These are phyloP conservation scores for Cercophora sp. DNA, from an alignment of 495 filamentous ascomycete species.

Conservation along the genomic window DNA sequence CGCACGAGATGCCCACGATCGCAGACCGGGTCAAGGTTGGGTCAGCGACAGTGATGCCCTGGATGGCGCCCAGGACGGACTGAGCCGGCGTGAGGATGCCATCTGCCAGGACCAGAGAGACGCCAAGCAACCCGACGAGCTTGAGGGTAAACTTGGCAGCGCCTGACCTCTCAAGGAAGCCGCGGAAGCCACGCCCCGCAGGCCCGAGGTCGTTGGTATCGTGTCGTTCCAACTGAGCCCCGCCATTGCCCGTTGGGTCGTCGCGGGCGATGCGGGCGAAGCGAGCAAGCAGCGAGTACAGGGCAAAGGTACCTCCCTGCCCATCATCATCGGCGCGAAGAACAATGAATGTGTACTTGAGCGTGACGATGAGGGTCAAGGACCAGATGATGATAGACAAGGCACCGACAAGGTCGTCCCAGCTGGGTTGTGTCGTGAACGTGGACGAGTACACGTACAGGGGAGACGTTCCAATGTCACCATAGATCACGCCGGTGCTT, in stretches of 20 bases:
- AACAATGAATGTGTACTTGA: constrained; percentile 70
- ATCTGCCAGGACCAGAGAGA: constrained; percentile 65
- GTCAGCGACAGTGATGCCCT: constrained; percentile 54
- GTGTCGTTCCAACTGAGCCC: constrained; percentile 56
- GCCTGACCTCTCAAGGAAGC: constrained; percentile 53
- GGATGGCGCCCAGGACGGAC: constrained; percentile 65
- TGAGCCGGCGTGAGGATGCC: constrained; percentile 67
- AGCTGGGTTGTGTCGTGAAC: constrained; percentile 54
- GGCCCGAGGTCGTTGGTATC: constrained; percentile 49
- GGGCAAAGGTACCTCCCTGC: constrained; percentile 60
- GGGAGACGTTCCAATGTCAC: constrained; percentile 69
- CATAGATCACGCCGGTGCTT: constrained; percentile 68
- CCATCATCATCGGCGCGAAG: constrained; percentile 73
- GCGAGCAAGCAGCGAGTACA: constrained; percentile 22
- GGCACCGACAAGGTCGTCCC: constrained; percentile 63
- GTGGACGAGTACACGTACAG: constrained; percentile 72
- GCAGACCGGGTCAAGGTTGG: constrained; percentile 46
- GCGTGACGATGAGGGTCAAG: constrained; percentile 65
- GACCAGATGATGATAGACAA: constrained; percentile 73
- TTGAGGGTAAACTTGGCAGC: constrained; percentile 54
- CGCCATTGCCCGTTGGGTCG: constrained; percentile 45
- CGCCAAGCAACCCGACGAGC: constrained; percentile 62
- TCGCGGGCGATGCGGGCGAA: constrained; percentile 51
- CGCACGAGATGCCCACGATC: constrained; percentile 65
- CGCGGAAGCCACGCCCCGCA: constrained; percentile 48